These are phyloP conservation scores for Linnemannia exigua DNA, from an alignment of 192 early-diverging fungal species.

Conservation along the genomic window DNA sequence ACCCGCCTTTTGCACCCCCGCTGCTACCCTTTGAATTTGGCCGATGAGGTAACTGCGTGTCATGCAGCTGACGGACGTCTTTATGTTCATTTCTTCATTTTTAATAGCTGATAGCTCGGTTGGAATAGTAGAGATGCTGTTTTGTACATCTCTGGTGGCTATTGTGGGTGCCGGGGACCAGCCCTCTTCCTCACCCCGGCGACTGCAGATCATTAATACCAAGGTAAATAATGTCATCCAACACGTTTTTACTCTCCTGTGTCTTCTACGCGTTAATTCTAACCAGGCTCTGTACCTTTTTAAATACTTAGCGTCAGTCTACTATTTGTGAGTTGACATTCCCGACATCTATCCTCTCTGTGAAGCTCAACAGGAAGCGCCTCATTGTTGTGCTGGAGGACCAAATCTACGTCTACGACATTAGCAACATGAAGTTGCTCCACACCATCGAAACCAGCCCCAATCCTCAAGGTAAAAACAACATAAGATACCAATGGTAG, in stretches of 20 bases:
- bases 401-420: constrained; percentile 96
- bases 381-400: constrained; percentile 95
- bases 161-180: constrained; percentile 94
- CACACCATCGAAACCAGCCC: constrained; percentile 95
- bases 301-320: constrained; percentile 75
- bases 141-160: constrained; percentile 93
- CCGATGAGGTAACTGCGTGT: neutral
- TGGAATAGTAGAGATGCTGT: constrained; percentile 96
- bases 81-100: neutral
- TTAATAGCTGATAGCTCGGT: constrained; percentile 85
- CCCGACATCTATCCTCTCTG: constrained; percentile 89
- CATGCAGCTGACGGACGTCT: neutral
- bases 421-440: constrained; percentile 96
- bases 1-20: neutral
- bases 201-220: constrained; percentile 95
- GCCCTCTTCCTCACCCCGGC: constrained; percentile 84
- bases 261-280: neutral
- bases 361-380: constrained; percentile 94
- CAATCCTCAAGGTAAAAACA: constrained; percentile 81
- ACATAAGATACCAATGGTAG: too few relatives aligned
- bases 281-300: neutral
- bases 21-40: neutral
- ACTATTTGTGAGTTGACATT: constrained; percentile 98
- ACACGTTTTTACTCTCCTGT: neutral
- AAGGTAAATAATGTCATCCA: constrained; percentile 73